Conservation (phyloP, 2,329 filamentous ascomycete genomes). For the Basipetospora chlamydospora region DNA sequence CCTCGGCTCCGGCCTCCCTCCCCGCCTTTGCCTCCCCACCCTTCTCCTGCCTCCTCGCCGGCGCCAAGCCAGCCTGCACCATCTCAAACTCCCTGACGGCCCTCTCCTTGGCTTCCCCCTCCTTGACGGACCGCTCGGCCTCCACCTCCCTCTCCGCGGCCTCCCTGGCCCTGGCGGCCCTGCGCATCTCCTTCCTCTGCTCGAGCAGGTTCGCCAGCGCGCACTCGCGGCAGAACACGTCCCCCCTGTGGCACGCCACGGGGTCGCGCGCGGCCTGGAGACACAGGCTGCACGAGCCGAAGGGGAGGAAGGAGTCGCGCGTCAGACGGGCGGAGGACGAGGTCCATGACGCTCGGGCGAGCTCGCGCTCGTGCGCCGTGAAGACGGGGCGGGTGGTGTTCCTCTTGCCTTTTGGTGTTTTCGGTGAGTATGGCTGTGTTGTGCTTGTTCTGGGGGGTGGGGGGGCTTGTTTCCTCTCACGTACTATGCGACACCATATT, state of each 20-base stretch:
- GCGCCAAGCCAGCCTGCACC: slow-evolving; percentile 55
- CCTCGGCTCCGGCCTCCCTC: not conserved
- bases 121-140: slow-evolving; percentile 40
- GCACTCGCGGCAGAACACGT: slow-evolving; percentile 93
- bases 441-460: not conserved
- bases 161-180: slow-evolving; percentile 52
- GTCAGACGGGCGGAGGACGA: slow-evolving; percentile 69
- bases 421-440: slow-evolving; percentile 6
- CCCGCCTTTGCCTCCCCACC: slow-evolving; percentile 24
- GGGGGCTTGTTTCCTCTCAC: not conserved
- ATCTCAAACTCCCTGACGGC: slow-evolving; percentile 74
- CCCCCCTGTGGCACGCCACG: slow-evolving; percentile 69
- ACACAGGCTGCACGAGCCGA: slow-evolving; percentile 79
- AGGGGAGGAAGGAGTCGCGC: slow-evolving; percentile 83
- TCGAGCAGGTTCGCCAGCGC: slow-evolving; percentile 80
- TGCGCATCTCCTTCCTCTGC: slow-evolving; percentile 82
- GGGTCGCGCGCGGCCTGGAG: slow-evolving; percentile 68
- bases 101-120: slow-evolving; percentile 53
- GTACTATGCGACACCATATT: too few species aligned
- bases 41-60: slow-evolving; percentile 3
- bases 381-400: slow-evolving; percentile 90
- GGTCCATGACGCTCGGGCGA: slow-evolving; percentile 72
- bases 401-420: slow-evolving; percentile 72
- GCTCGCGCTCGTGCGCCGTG: slow-evolving; percentile 75
- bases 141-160: slow-evolving; percentile 20